Evolutionary conservation across 2,329 filamentous ascomycete species (phyloP), one percentile per base, ranked within the genome.

Genomic region (Davidsoniella virescens): DNA sequence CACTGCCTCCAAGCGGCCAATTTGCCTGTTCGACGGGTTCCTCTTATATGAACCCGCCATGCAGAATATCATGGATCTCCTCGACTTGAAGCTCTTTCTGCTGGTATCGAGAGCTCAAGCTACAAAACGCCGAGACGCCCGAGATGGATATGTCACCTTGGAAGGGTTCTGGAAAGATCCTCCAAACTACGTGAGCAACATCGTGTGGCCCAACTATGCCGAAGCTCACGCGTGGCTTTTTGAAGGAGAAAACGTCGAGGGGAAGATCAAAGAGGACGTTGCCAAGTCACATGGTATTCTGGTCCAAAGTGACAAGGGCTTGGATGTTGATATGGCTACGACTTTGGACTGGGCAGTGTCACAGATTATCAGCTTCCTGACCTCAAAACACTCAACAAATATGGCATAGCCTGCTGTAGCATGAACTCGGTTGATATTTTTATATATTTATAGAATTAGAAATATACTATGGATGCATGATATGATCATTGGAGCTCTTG

Each of bases 101-200:
- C 76, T 80, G 0, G 82, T 84, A 1, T 75, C 76, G 25, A 80
- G 81, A 53, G 67, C 67, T 10, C 74, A 66, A 39, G 81, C 81
- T 2, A 83, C 81, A 59, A 65, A 68, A 33, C 71, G 85, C 20
- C 69, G 85, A 26, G 77, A 83, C 60, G 78, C 77, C 0, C 69
- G 85, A 49, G 78, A 74, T 56, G 84, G 84, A 9, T 92, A 92
- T 62, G 83, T 87, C 26, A 90, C 85, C 2, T 64, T 83, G 4
- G 79, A 95, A 59, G 90, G 88, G 25, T 98, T 95, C 67, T 98
- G 92, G 92, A 74, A 80, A 51, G 92, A 98, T 63, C 92, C 92
- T 0, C 87, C 87, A 0, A 88, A 86, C 0, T 98, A 96, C 62
- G 87, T 96, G 37, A 88, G 96, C 62, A 76, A 84, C 61, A 75